Evolutionary conservation across 805 yeast species (phyloP).

Genomic region (Zygosaccharomyces lentus): DNA sequence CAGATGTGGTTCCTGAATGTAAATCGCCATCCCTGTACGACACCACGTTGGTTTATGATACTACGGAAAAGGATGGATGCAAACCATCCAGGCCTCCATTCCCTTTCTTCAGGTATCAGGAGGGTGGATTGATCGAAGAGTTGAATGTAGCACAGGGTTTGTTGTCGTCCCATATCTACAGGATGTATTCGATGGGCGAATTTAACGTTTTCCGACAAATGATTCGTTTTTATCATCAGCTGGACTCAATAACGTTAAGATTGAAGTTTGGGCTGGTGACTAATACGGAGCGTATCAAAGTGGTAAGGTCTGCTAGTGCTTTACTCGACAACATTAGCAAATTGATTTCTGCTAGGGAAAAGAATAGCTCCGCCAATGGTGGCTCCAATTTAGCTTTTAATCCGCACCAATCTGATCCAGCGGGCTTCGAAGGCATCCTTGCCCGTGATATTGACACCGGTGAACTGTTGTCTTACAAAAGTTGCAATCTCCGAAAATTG

Average conservation of each 20-base stretch:
- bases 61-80: neutral
- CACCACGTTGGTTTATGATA: conserved; percentile 14
- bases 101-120: conserved; percentile 46
- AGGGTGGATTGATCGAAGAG: conserved; percentile 50
- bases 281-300: conserved; percentile 44
- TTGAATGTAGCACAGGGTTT: conserved; percentile 53
- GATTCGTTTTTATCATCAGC: conserved; percentile 46
- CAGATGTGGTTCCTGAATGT: conserved; percentile 10
- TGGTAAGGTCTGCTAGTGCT: conserved; percentile 49
- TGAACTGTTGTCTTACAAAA: conserved; percentile 43
- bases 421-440: conserved; percentile 64
- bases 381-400: conserved; percentile 24
- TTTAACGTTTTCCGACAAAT: conserved; percentile 58
- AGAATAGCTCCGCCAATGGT: conserved; percentile 33
- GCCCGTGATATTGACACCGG: conserved; percentile 62
- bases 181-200: conserved; percentile 68
- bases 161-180: conserved; percentile 59
- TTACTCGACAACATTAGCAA: conserved; percentile 58
- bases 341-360: conserved; percentile 43
- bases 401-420: conserved; percentile 40
- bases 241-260: conserved; percentile 56
- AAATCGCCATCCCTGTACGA: conserved; percentile 36
- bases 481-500: conserved; percentile 50
- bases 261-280: conserved; percentile 51
- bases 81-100: conserved; percentile 47